Percentiles rank a stretch among this genome's conserved stretches.
Conservation (phyloP, 495 filamentous ascomycete species). For the Pseudomonodictys pantanalensis region DNA sequence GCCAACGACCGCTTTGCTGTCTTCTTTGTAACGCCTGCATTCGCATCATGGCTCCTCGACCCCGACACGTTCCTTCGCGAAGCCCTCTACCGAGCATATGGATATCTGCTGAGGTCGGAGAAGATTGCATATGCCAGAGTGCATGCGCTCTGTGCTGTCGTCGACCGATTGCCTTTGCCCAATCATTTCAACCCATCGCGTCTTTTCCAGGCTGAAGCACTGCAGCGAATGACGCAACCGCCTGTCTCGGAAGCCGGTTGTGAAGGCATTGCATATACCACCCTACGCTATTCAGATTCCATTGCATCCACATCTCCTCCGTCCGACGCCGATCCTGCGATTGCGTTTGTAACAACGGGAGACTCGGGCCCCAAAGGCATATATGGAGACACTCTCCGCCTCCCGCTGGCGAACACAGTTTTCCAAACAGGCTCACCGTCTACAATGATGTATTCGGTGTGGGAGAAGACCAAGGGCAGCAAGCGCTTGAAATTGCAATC, state of each 20-base stretch:
- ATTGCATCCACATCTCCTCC: neutral
- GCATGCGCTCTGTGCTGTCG: slow-evolving; percentile 27
- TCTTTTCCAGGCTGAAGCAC: neutral
- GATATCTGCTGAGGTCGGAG: neutral
- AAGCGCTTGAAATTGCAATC: neutral
- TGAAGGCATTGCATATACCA: slow-evolving; percentile 28
- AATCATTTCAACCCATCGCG: neutral
- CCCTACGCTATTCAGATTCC: neutral
- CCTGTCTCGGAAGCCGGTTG: slow-evolving; percentile 19
- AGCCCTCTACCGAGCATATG: slow-evolving; percentile 11
- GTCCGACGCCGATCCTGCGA: neutral
- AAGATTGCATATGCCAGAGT: slow-evolving; percentile 4
- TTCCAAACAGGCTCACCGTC: slow-evolving; percentile 67
- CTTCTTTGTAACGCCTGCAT: slow-evolving; percentile 30
- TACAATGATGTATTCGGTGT: slow-evolving; percentile 58
- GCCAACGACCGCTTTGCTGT: slow-evolving; percentile 1
- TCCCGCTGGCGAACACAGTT: slow-evolving; percentile 71
- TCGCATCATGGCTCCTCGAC: slow-evolving; percentile 29
- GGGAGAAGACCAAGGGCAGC: slow-evolving; percentile 39
- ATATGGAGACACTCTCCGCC: slow-evolving; percentile 1
- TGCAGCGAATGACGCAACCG: neutral
- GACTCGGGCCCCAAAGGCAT: neutral
- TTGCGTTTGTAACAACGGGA: slow-evolving; percentile 1
- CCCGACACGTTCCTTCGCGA: slow-evolving; percentile 20
- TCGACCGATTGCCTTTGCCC: slow-evolving; percentile 31